Base-by-base conservation (phyloP, 1,139 yeast genomes). In the Debaryomyces robertsiae region DNA sequence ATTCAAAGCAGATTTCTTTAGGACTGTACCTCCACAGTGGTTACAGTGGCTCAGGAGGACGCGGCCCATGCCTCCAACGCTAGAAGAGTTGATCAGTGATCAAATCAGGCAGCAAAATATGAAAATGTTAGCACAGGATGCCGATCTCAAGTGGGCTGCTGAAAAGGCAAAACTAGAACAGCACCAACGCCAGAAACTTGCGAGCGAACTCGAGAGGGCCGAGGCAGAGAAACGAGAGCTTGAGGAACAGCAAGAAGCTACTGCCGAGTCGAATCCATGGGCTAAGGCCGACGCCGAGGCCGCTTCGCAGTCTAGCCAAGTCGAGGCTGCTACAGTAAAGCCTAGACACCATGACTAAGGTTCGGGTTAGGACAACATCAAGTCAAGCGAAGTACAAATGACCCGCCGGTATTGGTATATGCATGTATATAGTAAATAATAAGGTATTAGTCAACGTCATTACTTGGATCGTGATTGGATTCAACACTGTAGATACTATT, bases 41-140 rank as follows among this genome's bases (percentile, higher is more conserved):
- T 65, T 79, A 31, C 91, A 84, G 56, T 87, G 95, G 95, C 68
- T 88, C 17, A 61, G 94, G 38, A 69, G 79, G 50, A 81, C 88
- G 1, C 69, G 95, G 39, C 62, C 69, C 1, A 55, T 63, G 1
- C 72, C 82, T 2, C 95, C 95, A 0, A 69, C 81, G 1, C 54
- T 87, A 27, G 70, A 75, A 34, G 95, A 86, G 48, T 69, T 87
- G 34, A 47, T 75, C 3, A 65, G 64, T 3, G 95, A 87, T 49
- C 72, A 79, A 51, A 52, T 66, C 15, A 69, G 95, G 35, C 81
- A 81, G 43, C 68, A 69, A 36, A 65, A 68, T 16, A 68, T 87
- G 49, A 77, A 80, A 55, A 55, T 74, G 1, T 64, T 83, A 51
- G 85, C 86, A 1, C 62, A 66, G 42, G 73, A 73, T 34, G 88